Percentiles rank a stretch among this genome's conserved stretches.
phyloP scores from a whole-genome alignment of 1,284 basidiomycete species.

The Sutorius eximius region DNA sequence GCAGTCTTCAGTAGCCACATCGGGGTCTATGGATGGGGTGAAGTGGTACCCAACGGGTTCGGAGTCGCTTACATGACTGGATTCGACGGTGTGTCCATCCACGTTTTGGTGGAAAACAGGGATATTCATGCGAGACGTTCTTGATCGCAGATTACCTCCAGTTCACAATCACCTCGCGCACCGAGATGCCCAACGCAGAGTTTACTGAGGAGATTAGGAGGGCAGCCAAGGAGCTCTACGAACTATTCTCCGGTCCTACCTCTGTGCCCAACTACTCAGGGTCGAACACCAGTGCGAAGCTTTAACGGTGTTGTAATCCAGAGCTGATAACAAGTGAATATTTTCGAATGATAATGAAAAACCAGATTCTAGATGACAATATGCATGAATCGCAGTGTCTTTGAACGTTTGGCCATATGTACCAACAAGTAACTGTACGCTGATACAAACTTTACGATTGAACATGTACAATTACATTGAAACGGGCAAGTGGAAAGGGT shows the following conservation, averaged over 20 bases:
- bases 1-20: constrained; percentile 84
- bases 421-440: background rate
- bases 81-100: constrained; percentile 51
- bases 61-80: constrained; percentile 79
- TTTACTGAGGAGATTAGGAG: constrained; percentile 66
- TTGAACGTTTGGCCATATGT: background rate
- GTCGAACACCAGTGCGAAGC: constrained; percentile 10
- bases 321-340: background rate
- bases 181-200: constrained; percentile 69
- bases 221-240: constrained; percentile 67
- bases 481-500: constrained; percentile 1
- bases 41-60: constrained; percentile 80
- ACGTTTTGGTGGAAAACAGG: background rate
- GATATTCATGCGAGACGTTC: constrained; percentile 1
- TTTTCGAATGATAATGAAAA: no score
- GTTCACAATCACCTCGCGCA: constrained; percentile 78
- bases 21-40: constrained; percentile 84
- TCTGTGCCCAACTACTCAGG: background rate
- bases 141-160: constrained; percentile 62
- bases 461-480: constrained; percentile 9
- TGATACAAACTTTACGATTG: constrained; percentile 5
- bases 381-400: background rate
- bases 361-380: background rate
- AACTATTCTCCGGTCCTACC: constrained; percentile 40
- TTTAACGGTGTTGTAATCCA: constrained; percentile 6